phyloP scores from a whole-genome alignment of 768 basidiomycete genomes.

The Xerocomellus dryophilus region DNA sequence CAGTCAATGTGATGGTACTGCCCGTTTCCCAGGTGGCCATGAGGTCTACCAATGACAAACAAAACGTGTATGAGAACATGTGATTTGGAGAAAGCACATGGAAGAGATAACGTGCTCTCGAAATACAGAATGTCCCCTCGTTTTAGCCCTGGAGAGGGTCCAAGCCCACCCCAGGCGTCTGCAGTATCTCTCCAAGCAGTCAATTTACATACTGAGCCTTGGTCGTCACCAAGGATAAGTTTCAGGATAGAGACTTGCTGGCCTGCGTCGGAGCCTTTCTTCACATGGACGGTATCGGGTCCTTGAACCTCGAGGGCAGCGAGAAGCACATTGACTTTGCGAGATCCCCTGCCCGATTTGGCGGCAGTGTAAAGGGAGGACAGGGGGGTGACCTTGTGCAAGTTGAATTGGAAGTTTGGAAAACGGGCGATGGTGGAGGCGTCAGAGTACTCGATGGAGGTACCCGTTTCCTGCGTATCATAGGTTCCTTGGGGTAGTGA shows the following conservation, averaged over 20 bases:
- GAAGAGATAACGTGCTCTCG: constrained; percentile 50
- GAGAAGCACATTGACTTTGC: constrained; percentile 57
- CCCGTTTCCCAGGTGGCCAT: constrained; percentile 44
- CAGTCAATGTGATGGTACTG: constrained; percentile 52
- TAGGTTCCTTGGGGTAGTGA: constrained; percentile 29
- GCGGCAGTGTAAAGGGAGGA: constrained; percentile 34
- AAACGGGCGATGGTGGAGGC: constrained; percentile 71
- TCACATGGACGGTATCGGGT: constrained; percentile 63
- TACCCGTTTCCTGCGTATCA: constrained; percentile 43
- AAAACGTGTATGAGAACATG: constrained; percentile 19
- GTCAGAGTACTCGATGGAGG: constrained; percentile 57
- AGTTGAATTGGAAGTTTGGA: constrained; percentile 70
- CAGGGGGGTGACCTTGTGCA: constrained; percentile 57
- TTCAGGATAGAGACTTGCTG: constrained; percentile 65
- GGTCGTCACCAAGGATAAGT: constrained; percentile 72
- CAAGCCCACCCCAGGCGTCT: constrained; percentile 60
- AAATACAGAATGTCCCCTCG: constrained; percentile 72
- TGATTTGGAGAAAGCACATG: constrained; percentile 8
- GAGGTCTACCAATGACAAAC: constrained; percentile 44
- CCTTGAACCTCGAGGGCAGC: constrained; percentile 76
- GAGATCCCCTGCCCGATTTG: constrained; percentile 36
- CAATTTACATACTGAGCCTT: constrained; percentile 63
- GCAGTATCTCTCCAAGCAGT: constrained; percentile 80
- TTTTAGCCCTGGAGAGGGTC: constrained; percentile 45
- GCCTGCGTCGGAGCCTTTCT: constrained; percentile 68